Evolutionary conservation across 176 grass and related monocot species (phyloP).

Genomic region (Zea mays): DNA sequence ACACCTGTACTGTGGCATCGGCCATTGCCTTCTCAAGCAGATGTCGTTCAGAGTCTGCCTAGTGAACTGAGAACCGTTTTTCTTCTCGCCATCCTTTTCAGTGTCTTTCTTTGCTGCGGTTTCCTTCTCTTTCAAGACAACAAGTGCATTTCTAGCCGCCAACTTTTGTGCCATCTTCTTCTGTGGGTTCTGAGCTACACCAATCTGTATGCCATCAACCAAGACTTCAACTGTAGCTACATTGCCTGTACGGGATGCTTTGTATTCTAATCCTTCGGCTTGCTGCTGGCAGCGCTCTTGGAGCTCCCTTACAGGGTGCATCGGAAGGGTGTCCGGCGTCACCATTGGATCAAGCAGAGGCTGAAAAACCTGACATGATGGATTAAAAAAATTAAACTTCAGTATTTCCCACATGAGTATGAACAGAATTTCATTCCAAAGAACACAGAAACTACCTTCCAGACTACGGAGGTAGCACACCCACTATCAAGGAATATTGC

Average conservation of each 20-base stretch:
- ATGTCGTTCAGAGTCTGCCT: conserved; percentile 96
- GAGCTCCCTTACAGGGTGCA: conserved; percentile 98
- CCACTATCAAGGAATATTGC: conserved; percentile 88
- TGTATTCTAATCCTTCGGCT: conserved; percentile 92
- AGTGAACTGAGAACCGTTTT: conserved; percentile 70
- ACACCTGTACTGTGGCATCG: conserved; percentile 95
- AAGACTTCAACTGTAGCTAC: conserved; percentile 92
- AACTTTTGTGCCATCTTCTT: conserved; percentile 99
- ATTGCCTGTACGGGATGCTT: conserved; percentile 71
- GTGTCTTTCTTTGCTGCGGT: conserved; percentile 58
- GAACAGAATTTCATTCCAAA: not conserved
- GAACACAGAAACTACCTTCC: conserved; percentile 59
- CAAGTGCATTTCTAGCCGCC: conserved; percentile 85
- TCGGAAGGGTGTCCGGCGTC: conserved; percentile 87
- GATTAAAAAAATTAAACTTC: not conserved
- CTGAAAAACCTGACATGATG: conserved; percentile 62
- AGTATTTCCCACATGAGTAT: not conserved
- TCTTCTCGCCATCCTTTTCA: conserved; percentile 73
- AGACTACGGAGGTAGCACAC: conserved; percentile 64
- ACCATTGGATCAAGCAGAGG: conserved; percentile 84
- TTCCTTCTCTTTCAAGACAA: conserved; percentile 86
- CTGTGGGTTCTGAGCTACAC: conserved; percentile 90
- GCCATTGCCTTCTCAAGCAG: conserved; percentile 94
- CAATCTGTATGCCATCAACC: conserved; percentile 87
- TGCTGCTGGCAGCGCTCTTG: conserved; percentile 99